phyloP scores from a whole-genome alignment of 768 basidiomycete species.

The Boletus rufocinnamomeus region DNA sequence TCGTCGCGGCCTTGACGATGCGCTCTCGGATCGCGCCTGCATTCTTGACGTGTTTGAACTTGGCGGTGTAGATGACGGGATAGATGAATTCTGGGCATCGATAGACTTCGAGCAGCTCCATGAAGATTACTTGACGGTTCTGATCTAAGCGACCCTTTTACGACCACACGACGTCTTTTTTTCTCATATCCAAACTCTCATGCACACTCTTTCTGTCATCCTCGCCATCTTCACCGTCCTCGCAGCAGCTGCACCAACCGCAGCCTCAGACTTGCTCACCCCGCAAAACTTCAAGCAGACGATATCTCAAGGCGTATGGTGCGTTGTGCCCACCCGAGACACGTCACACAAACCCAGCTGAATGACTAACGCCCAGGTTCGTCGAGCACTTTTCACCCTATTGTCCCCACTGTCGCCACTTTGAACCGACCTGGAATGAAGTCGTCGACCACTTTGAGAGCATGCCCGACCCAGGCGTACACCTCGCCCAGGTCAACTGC shows the following conservation, averaged over 20 bases:
- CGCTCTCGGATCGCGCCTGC: slow-evolving; percentile 58
- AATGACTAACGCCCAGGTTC: slow-evolving; percentile 45
- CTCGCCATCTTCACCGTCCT: slow-evolving; percentile 34
- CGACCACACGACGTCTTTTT: neutral
- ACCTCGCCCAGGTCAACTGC: slow-evolving; percentile 83
- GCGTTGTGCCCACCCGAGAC: neutral
- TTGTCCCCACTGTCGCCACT: slow-evolving; percentile 76
- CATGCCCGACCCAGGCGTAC: slow-evolving; percentile 43
- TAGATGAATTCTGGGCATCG: slow-evolving; percentile 53
- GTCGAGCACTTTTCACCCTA: slow-evolving; percentile 89
- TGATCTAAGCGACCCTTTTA: slow-evolving; percentile 6
- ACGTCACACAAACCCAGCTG: neutral
- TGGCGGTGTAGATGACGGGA: slow-evolving; percentile 54
- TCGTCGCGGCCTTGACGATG: slow-evolving; percentile 69
- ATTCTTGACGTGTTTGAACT: slow-evolving; percentile 71
- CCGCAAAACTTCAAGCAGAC: slow-evolving; percentile 60
- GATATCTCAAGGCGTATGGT: slow-evolving; percentile 63
- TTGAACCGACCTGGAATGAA: slow-evolving; percentile 81
- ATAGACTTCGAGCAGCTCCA: slow-evolving; percentile 54
- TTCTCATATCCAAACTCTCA: neutral
- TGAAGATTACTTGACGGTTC: slow-evolving; percentile 1
- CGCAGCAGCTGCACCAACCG: slow-evolving; percentile 38
- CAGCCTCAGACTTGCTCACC: slow-evolving; percentile 44
- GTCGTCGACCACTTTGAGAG: slow-evolving; percentile 55
- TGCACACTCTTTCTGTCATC: slow-evolving; percentile 30